Evolutionary conservation across 176 grass and related monocot species (phyloP).

Genomic region (Elymus sibiricus): DNA sequence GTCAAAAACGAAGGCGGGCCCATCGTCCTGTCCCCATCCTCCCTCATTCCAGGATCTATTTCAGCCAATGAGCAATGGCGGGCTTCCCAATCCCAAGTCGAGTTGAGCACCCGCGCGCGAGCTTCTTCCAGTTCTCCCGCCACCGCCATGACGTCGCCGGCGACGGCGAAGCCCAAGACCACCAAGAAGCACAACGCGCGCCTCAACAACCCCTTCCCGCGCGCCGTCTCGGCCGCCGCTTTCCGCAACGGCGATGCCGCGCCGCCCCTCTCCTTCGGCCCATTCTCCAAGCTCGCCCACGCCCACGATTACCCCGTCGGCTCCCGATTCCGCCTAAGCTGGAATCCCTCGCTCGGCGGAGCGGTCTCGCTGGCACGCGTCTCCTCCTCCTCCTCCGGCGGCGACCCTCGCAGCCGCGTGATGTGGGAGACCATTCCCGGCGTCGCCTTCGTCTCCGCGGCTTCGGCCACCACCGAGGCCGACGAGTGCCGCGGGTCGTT

Average conservation of each 20-base stretch:
- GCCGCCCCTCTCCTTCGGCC: slow-evolving; percentile 45
- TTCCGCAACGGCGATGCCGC: slow-evolving; percentile 29
- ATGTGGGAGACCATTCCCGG: slow-evolving; percentile 75
- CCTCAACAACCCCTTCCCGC: slow-evolving; percentile 86
- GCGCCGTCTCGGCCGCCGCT: slow-evolving; percentile 33
- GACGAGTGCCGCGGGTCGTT: slow-evolving; percentile 86
- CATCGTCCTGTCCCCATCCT: background rate
- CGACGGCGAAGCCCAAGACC: slow-evolving; percentile 16
- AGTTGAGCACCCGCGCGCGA: slow-evolving; percentile 13
- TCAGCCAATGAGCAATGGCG: slow-evolving; percentile 49
- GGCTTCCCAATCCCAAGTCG: background rate
- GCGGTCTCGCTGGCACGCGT: slow-evolving; percentile 15
- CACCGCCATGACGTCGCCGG: slow-evolving; percentile 27
- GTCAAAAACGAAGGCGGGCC: background rate
- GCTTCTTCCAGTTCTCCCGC: background rate
- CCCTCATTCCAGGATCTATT: slow-evolving; percentile 60
- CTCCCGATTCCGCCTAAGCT: slow-evolving; percentile 48
- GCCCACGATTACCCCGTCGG: slow-evolving; percentile 53
- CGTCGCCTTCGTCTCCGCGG: slow-evolving; percentile 74
- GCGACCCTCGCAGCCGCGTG: background rate
- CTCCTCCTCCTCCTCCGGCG: background rate
- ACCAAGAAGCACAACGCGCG: slow-evolving; percentile 60
- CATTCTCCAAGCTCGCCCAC: slow-evolving; percentile 54
- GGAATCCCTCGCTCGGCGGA: slow-evolving; percentile 48
- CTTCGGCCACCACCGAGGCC: slow-evolving; percentile 41